Conservation (phyloP, 2,329 filamentous ascomycete genomes). For the Scedosporium apiospermum region DNA sequence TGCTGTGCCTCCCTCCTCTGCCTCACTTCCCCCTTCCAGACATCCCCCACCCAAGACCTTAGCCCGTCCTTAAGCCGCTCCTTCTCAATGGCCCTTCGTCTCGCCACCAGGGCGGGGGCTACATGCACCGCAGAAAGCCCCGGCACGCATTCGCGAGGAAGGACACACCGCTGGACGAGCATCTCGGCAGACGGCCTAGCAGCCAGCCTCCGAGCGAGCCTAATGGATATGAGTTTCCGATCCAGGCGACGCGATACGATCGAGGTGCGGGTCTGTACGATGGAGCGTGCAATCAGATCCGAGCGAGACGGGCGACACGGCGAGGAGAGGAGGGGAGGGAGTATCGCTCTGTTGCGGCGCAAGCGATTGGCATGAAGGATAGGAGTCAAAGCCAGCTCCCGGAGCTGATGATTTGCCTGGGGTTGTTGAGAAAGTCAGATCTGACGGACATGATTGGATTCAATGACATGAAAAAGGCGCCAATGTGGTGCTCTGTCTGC, state of each 20-base stretch:
- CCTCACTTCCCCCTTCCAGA: slow-evolving; percentile 43
- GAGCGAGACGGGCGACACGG: slow-evolving; percentile 49
- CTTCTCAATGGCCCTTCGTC: slow-evolving; percentile 52
- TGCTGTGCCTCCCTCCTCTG: slow-evolving; percentile 31
- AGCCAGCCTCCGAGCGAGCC: slow-evolving; percentile 51
- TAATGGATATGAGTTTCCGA: slow-evolving; percentile 55
- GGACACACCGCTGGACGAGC: slow-evolving; percentile 53
- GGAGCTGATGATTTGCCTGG: slow-evolving; percentile 53
- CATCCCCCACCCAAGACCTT: slow-evolving; percentile 53
- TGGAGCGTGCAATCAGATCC: slow-evolving; percentile 53
- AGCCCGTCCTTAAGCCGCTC: slow-evolving; percentile 60
- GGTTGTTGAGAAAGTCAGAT: not conserved
- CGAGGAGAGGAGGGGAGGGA: slow-evolving; percentile 46
- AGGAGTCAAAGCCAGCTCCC: slow-evolving; percentile 53
- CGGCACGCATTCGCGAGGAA: slow-evolving; percentile 55
- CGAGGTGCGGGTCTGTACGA: slow-evolving; percentile 58
- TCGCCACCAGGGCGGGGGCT: slow-evolving; percentile 53
- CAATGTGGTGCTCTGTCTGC: not conserved
- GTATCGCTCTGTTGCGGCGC: slow-evolving; percentile 40
- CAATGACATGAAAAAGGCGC: not conserved
- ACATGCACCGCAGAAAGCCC: slow-evolving; percentile 31
- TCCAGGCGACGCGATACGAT: slow-evolving; percentile 54
- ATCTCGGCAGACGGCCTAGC: slow-evolving; percentile 48
- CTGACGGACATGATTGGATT: not conserved
- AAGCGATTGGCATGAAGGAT: slow-evolving; percentile 55